Percentiles rank a stretch among this genome's conserved stretches.
These are phyloP conservation scores for Cucurbita moschata DNA, from an alignment of 306 rosid genomes.

Conservation along the genomic window DNA sequence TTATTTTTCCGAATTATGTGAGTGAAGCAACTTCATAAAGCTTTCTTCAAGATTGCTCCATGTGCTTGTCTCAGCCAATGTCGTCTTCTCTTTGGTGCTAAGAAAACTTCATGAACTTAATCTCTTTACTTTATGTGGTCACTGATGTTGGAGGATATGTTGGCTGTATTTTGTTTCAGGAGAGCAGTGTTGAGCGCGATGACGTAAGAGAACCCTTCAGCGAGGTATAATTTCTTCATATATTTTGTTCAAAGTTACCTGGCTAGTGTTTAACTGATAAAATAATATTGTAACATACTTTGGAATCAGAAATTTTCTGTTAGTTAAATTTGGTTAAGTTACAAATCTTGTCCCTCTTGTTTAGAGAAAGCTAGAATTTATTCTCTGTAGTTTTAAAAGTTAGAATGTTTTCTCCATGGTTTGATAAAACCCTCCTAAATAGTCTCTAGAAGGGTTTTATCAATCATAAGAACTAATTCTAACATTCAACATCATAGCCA, in stretches of 20 bases:
- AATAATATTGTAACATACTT: background rate
- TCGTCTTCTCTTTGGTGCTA: background rate
- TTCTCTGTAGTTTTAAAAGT: too few relatives aligned
- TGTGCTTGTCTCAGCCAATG: background rate
- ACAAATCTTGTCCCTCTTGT: too few relatives aligned
- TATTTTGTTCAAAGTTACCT: background rate
- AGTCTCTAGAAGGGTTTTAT: too few relatives aligned
- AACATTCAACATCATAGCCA: too few relatives aligned
- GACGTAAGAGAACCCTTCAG: conserved; percentile 90
- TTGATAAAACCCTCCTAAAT: too few relatives aligned
- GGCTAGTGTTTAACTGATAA: background rate
- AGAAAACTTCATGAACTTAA: background rate
- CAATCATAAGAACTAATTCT: too few relatives aligned
- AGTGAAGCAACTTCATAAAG: conserved; percentile 12
- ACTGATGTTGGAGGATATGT: background rate
- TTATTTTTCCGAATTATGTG: conserved; percentile 90
- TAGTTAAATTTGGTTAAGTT: too few relatives aligned
- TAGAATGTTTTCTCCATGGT: too few relatives aligned
- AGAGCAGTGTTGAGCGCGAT: conserved; percentile 83
- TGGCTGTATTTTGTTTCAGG: conserved; percentile 36
- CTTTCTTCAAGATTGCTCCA: background rate
- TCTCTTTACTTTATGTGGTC: background rate
- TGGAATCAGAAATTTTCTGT: background rate
- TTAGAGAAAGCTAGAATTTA: too few relatives aligned
- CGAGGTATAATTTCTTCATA: conserved; percentile 41